Conservation (phyloP, 2,329 filamentous ascomycete genomes). For the Thielaviopsis cerberus region DNA sequence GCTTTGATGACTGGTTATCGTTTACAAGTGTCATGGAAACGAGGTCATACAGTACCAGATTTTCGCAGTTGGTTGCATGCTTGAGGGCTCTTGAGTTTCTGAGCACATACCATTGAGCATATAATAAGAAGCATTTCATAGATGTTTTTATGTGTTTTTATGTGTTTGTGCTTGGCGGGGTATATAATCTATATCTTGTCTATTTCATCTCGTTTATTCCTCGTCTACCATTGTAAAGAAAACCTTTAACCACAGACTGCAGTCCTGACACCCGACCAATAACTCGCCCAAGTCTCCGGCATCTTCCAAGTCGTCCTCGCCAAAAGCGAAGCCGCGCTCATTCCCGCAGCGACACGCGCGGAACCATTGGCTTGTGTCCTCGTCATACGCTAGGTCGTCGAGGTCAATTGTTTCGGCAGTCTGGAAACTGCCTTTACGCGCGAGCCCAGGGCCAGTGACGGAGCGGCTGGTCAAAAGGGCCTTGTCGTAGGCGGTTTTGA, state of each 20-base stretch:
- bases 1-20: background rate
- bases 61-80: background rate
- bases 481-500: slow-evolving; percentile 35
- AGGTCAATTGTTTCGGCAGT: slow-evolving; percentile 47
- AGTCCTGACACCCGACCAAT: slow-evolving; percentile 46
- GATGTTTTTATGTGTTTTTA: background rate
- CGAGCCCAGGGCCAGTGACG: slow-evolving; percentile 14
- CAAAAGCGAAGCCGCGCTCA: slow-evolving; percentile 37
- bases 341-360: slow-evolving; percentile 46
- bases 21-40: background rate
- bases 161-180: background rate
- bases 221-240: slow-evolving; percentile 38
- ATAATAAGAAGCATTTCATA: background rate
- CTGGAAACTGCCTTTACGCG: slow-evolving; percentile 27
- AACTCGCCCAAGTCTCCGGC: slow-evolving; percentile 39
- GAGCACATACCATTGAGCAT: background rate
- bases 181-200: background rate
- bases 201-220: background rate
- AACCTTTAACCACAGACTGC: slow-evolving; percentile 47
- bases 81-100: background rate
- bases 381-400: slow-evolving; percentile 41
- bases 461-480: slow-evolving; percentile 21
- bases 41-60: background rate
- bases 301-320: slow-evolving; percentile 40
- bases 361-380: slow-evolving; percentile 31